Evolutionary conservation across 805 yeast species (phyloP), one percentile per base, ranked within the genome.

Genomic region (Pichia paraexigua): DNA sequence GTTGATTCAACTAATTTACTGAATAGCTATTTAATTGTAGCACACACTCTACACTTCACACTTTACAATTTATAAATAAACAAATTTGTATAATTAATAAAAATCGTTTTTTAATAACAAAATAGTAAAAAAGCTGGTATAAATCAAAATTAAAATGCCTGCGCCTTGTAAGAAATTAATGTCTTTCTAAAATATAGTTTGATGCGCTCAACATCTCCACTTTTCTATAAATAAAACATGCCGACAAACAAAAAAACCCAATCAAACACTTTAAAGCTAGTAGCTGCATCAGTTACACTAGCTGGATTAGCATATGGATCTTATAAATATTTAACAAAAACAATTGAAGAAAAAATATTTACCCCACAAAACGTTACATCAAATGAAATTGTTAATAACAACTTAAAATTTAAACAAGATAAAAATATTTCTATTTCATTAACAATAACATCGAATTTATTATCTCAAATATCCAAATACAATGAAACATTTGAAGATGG

Each of bases 1-100:
- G 88, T 82, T 82, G 15, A 27, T 20, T 43, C 32, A 12, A 32
- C 15, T 24, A 24, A 45, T 37, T 25, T 21, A 32, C 3, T 30
- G 35, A 13, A 30, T 30, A 30, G 4, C 35, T n/a, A n/a, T n/a
- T n/a, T n/a, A n/a, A n/a, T n/a, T n/a, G n/a, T n/a, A 35, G 2
- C 11, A 2, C 17, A 35, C 9, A 35, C 39, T 8, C 11, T n/a
- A n/a, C 39, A 35, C 20, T 35, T n/a, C 17, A n/a, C 20, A 35
- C 20, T 35, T 35, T 7, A 35, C 39, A 32, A n/a, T 15, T 32
- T 32, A 32, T 35, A 35, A 2, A 35, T 35, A 35, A n/a, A 35
- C n/a, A 17, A 5, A 17, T 15, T 13, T 35, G 17, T 8, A 17
- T 4, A 15, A 17, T 35, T 35, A 17, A n/a, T 35, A 17, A 6